Base-by-base conservation (phyloP, 108 stramenopile genomes). In the Pelagomonas calceolata region DNA sequence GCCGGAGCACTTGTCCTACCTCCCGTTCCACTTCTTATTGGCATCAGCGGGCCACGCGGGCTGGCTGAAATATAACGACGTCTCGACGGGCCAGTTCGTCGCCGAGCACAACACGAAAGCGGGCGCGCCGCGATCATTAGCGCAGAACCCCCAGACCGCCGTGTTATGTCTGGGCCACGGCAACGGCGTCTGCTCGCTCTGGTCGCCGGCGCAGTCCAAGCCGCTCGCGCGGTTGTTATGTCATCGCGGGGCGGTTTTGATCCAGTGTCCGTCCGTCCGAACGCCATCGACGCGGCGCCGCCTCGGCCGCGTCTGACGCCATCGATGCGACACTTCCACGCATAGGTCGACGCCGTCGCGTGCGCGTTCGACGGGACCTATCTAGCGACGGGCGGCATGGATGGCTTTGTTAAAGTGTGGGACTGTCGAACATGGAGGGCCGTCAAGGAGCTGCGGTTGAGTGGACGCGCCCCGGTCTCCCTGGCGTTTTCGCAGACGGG, bases 1-100 rank as follows among this genome's bases (percentile, higher is more conserved):
- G 69, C 92, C 95, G 0, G 73, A 84, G 34, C 78, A 79, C n/a
- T 68, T 99, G 73, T 83, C 91, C 68, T 99, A 92, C 76, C 75
- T 99, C 63, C 98, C 98, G 0, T 92, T 97, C 82, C 98, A 99
- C 82, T 97, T 94, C 87, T 70, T 99, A 75, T 78, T 99, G 66
- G 84, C 94, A 10, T 82, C 86, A 68, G 75, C 96, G 66, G 95
- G 96, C 21, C 81, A 89, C 31, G 73, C 79, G 0, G 97, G 95
- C 7, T 82, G 72, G 66, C 82, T 98, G 4, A 86, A 90, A 76
- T 99, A 96, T 85, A 90, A 88, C 68, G 98, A 99, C 78, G 91
- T 94, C 26, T 91, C 91, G 60, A 98, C 96, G n/a, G 98, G 97
- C n/a, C 65, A 79, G 34, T 71, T 88, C 21, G 90, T 98, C 30